These are phyloP conservation scores for Naganishia randhawae DNA, from an alignment of 768 basidiomycete genomes.

Conservation along the genomic window DNA sequence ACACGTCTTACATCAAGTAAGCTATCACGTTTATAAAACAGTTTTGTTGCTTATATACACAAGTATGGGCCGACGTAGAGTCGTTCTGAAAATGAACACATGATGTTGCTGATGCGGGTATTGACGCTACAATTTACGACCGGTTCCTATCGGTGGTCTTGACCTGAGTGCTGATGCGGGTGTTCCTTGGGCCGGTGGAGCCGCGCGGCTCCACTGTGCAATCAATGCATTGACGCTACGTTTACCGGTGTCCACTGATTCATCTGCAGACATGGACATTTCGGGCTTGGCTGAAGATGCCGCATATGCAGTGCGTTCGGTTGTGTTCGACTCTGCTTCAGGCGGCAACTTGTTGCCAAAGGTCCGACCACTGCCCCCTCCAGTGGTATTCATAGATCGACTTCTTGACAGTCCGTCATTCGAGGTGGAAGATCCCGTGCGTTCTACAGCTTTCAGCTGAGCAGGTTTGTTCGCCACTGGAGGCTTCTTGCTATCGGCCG, in stretches of 20 bases:
- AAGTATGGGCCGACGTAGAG: no score
- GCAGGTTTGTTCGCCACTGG: slow-evolving; percentile 16
- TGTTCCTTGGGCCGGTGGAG: slow-evolving; percentile 23
- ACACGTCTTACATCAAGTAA: not conserved
- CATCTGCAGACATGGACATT: not conserved
- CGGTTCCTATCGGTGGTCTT: slow-evolving; percentile 17
- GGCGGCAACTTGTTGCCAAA: not conserved
- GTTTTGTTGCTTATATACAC: no score
- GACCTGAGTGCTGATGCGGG: not conserved
- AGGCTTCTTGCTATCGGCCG: not conserved
- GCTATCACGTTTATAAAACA: no score
- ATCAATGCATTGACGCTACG: slow-evolving; percentile 46
- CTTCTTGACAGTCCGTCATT: not conserved
- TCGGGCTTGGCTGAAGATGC: not conserved
- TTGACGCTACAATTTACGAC: slow-evolving; percentile 18
- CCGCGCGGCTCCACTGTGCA: slow-evolving; percentile 45
- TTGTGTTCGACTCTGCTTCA: not conserved
- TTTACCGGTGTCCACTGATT: not conserved
- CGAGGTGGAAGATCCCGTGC: not conserved
- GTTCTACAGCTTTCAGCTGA: slow-evolving; percentile 6
- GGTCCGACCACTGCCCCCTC: not conserved
- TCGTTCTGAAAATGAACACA: not conserved
- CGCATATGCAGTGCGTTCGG: not conserved
- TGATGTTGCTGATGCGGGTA: not conserved
- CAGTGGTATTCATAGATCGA: slow-evolving; percentile 8